Evolutionary conservation across 2,329 filamentous ascomycete species (phyloP), one percentile per base, ranked within the genome.

Genomic region (Fusarium avenaceum): DNA sequence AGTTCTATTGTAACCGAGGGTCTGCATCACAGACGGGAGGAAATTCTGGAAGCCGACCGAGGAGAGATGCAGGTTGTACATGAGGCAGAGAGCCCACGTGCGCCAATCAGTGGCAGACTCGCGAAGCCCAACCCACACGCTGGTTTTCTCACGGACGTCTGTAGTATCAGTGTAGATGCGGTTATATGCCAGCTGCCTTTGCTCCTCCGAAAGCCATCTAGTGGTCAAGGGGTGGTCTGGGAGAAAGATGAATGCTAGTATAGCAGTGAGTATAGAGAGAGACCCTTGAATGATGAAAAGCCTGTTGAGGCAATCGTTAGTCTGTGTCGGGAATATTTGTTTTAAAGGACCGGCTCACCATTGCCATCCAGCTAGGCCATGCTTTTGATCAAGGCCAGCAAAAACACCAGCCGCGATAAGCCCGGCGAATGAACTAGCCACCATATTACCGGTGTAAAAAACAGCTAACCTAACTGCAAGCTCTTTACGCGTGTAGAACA

Each of bases 401-500:
- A 83, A 83, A 6, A 80, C 78, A 4, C 76, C 81, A 0, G 81
- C 78, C 4, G 80, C 81, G 38, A 84, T 80, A 6, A 84, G 76
- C 5, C 82, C 81, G 0, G 79, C 78, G 51, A 83, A 82, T 4
- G 79, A 78, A 4, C 75, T 76, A 0, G 76, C 74, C 19, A 78
- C 50, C 59, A 78, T 76, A 9, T 76, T 78, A 1, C 80, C 80
- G 0, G 81, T 77, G 54, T 84, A 84, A 1, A 84, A 76, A 26
- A 83, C 79, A 0, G 81, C 79, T 3, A 82, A 78, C 39, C 81
- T 75, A 7, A 78, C 72, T 24, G 78, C 76, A 13, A 84, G 70
- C 69, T 82, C 80, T 62, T 85, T 82, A 22, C 83, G 79, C 0
- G 84, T 86, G 70, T 87, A 88, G 74, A 84, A 87, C 57, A 84